Base-by-base conservation (phyloP, 2,329 filamentous ascomycete genomes). In the Seiridium unicorne region DNA sequence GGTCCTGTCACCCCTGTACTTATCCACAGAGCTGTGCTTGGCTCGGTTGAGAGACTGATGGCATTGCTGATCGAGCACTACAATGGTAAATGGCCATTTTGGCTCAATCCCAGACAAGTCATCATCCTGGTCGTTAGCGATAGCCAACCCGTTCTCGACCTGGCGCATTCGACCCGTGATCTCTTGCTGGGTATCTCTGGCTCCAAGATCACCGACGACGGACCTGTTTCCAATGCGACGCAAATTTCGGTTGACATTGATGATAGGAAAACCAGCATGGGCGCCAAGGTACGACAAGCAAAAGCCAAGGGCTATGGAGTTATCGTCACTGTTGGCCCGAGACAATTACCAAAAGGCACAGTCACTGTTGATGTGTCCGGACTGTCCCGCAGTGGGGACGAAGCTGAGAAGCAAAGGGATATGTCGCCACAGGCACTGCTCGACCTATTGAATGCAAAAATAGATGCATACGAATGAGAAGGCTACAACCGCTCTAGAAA, bases 51-150 rank as follows among this genome's bases (percentile, higher is more conserved):
- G 75, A 84, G 93, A 51, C 86, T 96, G 63, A 89, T 96, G 83
- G 92, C 92, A 3, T 80, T 96, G 11, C 76, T 96, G 46, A 93
- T 95, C 59, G 93, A 96, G 74, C 89, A 91, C 65, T 92, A 93
- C 67, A 82, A 89, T 60, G 91, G 91, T 13, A 84, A 83, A 60
- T 96, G 91, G 86, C 92, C 92, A 3, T 94, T 96, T 72, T 96
- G 92, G 93, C 80, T 96, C 8, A 93, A 90, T 59, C 92, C 92
- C 1, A 85, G 87, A 5, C 93, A 95, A 70, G 88, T 86, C 47
- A 85, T 89, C 51, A 83, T 96, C 59, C 74, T 95, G 38, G 90
- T 90, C 0, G 82, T 94, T 57, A 92, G 90, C 67, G 81, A 87
- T 54, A 82, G 80, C 4, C 75, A 79, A 3, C 76, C 80, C 1